Evolutionary conservation across 768 basidiomycete genomes (phyloP).

Genomic region (Boletus pseudopeckii): DNA sequence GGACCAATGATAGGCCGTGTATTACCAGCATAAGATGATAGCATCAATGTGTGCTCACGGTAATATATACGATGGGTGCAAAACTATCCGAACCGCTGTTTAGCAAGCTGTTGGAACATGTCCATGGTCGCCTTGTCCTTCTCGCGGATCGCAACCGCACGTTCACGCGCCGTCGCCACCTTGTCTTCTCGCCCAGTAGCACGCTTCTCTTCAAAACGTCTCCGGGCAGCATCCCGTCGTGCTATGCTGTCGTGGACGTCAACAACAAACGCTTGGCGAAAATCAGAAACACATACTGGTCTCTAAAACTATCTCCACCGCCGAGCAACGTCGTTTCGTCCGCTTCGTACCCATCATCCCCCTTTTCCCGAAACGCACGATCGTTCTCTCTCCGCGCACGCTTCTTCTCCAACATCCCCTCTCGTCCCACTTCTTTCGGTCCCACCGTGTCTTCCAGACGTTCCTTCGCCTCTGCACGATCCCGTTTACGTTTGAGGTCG

Average conservation of each 20-base stretch:
- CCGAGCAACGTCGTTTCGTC: constrained; percentile 81
- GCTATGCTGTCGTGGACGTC: constrained; percentile 53
- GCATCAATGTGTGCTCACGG: constrained; percentile 13
- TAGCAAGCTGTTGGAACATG: constrained; percentile 93
- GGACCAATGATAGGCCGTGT: neutral
- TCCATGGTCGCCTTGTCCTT: constrained; percentile 95
- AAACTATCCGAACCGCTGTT: constrained; percentile 59
- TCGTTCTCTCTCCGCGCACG: constrained; percentile 66
- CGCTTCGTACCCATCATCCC: constrained; percentile 73
- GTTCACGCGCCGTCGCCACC: constrained; percentile 52
- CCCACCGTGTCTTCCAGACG: constrained; percentile 74
- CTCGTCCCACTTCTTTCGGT: constrained; percentile 77
- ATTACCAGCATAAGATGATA: neutral
- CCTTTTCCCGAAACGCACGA: constrained; percentile 62
- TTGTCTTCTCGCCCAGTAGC: constrained; percentile 44
- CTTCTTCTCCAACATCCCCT: constrained; percentile 87
- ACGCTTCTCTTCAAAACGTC: constrained; percentile 55
- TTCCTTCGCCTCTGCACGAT: constrained; percentile 62
- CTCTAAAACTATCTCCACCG: constrained; percentile 78
- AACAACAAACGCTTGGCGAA: neutral
- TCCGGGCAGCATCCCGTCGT: constrained; percentile 67
- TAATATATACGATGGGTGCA: neutral
- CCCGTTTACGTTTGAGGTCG: constrained; percentile 60
- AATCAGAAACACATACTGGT: constrained; percentile 48
- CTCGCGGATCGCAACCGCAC: constrained; percentile 58